Evolutionary conservation across 163 green algal genomes (phyloP).

Genomic region (Chlamydomonas reinhardtii): DNA sequence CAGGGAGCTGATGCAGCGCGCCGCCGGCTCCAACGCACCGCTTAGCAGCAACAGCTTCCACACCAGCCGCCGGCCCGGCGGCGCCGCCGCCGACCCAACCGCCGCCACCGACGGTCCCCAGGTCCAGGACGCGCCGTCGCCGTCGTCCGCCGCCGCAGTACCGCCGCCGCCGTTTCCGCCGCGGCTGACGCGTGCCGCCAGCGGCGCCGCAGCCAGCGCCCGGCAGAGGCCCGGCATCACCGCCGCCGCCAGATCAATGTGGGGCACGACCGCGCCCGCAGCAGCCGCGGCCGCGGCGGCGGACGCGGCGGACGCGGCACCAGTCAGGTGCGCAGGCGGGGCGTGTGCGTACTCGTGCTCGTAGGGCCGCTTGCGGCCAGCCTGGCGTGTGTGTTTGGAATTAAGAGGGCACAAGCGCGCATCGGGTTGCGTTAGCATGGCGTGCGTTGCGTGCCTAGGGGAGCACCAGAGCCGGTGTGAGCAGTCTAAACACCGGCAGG

Average conservation of each 20-base stretch:
- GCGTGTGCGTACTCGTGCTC: not conserved
- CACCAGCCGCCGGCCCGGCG: not conserved
- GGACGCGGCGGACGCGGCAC: not conserved
- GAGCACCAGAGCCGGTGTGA: no score
- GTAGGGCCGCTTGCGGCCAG: no score
- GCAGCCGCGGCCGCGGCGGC: not conserved
- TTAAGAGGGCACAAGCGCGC: no score
- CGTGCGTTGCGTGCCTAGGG: no score
- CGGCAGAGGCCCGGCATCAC: slow-evolving; percentile 5
- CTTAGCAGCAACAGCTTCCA: slow-evolving; percentile 47
- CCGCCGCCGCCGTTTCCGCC: not conserved
- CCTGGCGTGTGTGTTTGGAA: no score
- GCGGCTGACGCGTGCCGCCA: not conserved
- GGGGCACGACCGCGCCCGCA: not conserved
- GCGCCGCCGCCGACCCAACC: no score
- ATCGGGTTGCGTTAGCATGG: no score
- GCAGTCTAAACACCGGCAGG: no score
- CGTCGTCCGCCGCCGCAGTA: not conserved
- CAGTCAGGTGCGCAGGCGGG: not conserved
- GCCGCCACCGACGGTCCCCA: not conserved
- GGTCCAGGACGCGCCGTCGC: no score
- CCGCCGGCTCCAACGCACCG: slow-evolving; percentile 11
- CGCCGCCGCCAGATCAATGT: slow-evolving; percentile 13
- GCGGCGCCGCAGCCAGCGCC: not conserved
- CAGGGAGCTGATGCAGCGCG: slow-evolving; percentile 7